Conservation (phyloP, 106 monocot genomes). For the Acorus calamus region DNA sequence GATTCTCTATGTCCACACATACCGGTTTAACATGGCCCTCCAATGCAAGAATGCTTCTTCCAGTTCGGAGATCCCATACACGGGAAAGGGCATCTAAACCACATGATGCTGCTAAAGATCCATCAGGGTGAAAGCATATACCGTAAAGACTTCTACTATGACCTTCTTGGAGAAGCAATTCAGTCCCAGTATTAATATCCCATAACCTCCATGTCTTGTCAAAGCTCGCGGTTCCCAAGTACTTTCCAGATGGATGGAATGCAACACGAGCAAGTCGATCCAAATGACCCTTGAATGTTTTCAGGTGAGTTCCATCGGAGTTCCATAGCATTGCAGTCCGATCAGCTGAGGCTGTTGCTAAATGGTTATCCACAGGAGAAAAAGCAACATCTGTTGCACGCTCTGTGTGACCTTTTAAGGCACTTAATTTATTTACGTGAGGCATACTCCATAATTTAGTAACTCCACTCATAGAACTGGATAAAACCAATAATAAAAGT, state of each 20-base stretch:
- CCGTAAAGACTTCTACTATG: slow-evolving; percentile 86
- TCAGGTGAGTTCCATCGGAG: slow-evolving; percentile 48
- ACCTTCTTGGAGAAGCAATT: slow-evolving; percentile 87
- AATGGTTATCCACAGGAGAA: slow-evolving; percentile 56
- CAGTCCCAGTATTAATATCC: slow-evolving; percentile 72
- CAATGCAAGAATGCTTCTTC: slow-evolving; percentile 79
- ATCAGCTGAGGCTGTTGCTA: slow-evolving; percentile 90
- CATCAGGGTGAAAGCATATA: slow-evolving; percentile 82
- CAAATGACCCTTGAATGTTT: slow-evolving; percentile 67
- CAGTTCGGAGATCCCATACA: slow-evolving; percentile 91
- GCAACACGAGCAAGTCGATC: slow-evolving; percentile 82
- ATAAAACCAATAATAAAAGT: slow-evolving; percentile 4
- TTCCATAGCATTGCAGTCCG: slow-evolving; percentile 86
- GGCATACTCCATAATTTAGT: slow-evolving; percentile 94
- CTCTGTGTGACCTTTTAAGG: slow-evolving; percentile 79
- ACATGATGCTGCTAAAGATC: slow-evolving; percentile 85
- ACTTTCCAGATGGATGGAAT: slow-evolving; percentile 91
- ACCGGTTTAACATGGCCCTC: slow-evolving; percentile 96
- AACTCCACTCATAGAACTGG: slow-evolving; percentile 76
- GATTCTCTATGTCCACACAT: slow-evolving; percentile 12
- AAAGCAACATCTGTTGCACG: slow-evolving; percentile 85
- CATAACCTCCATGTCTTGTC: slow-evolving; percentile 98
- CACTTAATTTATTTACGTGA: slow-evolving; percentile 40
- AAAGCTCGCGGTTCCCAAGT: slow-evolving; percentile 88
- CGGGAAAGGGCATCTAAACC: slow-evolving; percentile 87